These are phyloP conservation scores for Mycena vulgaris DNA, from an alignment of 768 basidiomycete genomes.

Conservation along the genomic window DNA sequence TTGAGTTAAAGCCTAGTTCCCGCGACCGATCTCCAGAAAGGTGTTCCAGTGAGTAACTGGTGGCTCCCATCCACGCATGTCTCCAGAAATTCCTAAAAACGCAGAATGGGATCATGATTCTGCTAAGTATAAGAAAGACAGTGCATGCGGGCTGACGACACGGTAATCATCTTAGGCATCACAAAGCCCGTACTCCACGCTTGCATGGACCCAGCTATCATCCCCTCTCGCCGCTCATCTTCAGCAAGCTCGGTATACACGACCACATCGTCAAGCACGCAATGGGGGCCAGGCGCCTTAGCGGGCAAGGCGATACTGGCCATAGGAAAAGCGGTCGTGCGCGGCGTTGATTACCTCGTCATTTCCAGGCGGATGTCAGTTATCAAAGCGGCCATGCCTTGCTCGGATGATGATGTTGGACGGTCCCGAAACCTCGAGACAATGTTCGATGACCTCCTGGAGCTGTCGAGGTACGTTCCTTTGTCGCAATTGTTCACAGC, in stretches of 20 bases:
- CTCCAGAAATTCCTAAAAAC: no score
- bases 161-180: no score
- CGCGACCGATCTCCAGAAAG: no score
- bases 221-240: background rate
- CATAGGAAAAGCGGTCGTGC: conserved; percentile 12
- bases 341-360: conserved; percentile 1
- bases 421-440: background rate
- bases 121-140: no score
- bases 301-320: conserved; percentile 1
- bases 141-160: no score
- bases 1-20: no score
- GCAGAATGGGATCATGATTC: no score
- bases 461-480: background rate
- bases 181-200: no score
- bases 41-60: no score
- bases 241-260: conserved; percentile 11
- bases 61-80: no score
- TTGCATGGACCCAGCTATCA: background rate
- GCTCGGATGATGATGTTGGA: background rate
- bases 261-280: conserved; percentile 17
- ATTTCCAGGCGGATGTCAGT: conserved; percentile 1
- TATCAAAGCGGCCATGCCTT: background rate
- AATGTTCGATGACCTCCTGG: background rate
- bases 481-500: background rate
- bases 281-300: conserved; percentile 20